A percentile compares a stretch with the other conserved stretches of the same genome.
Evolutionary conservation across 2,329 filamentous ascomycete species (phyloP).

Genomic region (Emericellopsis atlantica): DNA sequence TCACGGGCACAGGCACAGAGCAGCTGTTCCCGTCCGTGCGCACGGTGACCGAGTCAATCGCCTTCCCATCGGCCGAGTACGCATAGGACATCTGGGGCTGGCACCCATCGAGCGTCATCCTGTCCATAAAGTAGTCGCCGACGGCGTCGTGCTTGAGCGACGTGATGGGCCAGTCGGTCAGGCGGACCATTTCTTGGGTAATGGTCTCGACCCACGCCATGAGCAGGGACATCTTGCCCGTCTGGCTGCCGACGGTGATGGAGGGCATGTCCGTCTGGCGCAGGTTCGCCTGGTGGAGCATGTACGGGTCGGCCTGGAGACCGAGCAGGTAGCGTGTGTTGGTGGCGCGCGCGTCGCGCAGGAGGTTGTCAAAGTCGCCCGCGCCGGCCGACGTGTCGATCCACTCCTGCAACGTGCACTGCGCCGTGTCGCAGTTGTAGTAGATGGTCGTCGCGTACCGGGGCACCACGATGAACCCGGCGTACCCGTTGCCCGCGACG

Average conservation of each 20-base stretch:
- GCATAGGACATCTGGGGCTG: slow-evolving; percentile 32
- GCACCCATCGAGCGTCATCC: slow-evolving; percentile 39
- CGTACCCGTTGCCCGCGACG: slow-evolving; percentile 36
- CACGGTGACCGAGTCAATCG: slow-evolving; percentile 37
- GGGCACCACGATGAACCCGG: slow-evolving; percentile 42
- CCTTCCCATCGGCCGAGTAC: slow-evolving; percentile 23
- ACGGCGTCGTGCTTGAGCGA: slow-evolving; percentile 28
- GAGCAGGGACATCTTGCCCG: slow-evolving; percentile 34
- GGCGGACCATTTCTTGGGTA: slow-evolving; percentile 37
- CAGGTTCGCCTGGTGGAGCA: slow-evolving; percentile 54
- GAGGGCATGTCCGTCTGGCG: slow-evolving; percentile 32
- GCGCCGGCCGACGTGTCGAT: slow-evolving; percentile 41
- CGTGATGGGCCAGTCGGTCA: slow-evolving; percentile 17
- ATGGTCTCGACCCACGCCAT: slow-evolving; percentile 44
- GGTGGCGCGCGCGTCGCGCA: slow-evolving; percentile 34
- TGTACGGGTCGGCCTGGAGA: slow-evolving; percentile 39
- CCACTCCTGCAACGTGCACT: slow-evolving; percentile 47
- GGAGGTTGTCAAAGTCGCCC: slow-evolving; percentile 38
- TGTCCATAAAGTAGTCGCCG: slow-evolving; percentile 34
- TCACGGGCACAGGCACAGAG: slow-evolving; percentile 37
- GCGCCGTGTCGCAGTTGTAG: slow-evolving; percentile 47
- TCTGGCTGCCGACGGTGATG: slow-evolving; percentile 33
- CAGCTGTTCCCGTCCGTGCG: slow-evolving; percentile 35
- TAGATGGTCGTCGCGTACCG: slow-evolving; percentile 51
- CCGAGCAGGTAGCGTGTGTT: slow-evolving; percentile 44